phyloP scores from a whole-genome alignment of 495 filamentous ascomycete species.

The Penicillium tannophilum region DNA sequence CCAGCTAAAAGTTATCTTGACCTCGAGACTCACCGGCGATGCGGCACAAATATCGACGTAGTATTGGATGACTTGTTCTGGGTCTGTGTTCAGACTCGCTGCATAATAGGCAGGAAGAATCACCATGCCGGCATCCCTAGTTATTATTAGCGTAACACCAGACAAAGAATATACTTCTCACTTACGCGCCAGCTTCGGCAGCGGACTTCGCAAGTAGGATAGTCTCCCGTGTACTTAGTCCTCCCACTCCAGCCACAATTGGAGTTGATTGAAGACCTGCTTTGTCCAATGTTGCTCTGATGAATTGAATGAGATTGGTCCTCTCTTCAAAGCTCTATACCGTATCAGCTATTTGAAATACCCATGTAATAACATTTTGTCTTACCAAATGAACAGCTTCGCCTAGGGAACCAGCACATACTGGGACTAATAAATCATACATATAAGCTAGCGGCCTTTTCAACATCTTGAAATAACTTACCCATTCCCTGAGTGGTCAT shows the following conservation, averaged over 20 bases:
- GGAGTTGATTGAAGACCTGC: conserved; percentile 22
- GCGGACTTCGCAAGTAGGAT: conserved; percentile 19
- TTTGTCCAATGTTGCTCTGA: conserved; percentile 20
- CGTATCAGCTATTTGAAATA: not conserved
- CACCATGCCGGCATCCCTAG: conserved; percentile 28
- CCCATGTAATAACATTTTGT: not conserved
- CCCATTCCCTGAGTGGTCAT: conserved; percentile 23
- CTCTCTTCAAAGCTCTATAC: conserved; percentile 21
- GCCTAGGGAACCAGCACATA: conserved; percentile 27
- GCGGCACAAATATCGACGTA: conserved; percentile 26
- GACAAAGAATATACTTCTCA: not conserved
- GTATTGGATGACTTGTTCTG: conserved; percentile 24
- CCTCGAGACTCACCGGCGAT: conserved; percentile 17
- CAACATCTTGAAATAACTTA: conserved; percentile 3
- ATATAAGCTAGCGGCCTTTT: not conserved
- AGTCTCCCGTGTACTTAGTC: conserved; percentile 25
- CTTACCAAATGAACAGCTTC: conserved; percentile 27
- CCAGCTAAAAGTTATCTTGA: not conserved
- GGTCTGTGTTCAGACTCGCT: conserved; percentile 21
- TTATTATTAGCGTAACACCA: not conserved
- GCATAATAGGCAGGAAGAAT: conserved; percentile 30
- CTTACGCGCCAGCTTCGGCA: conserved; percentile 24
- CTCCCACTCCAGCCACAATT: conserved; percentile 25
- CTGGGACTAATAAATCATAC: conserved; percentile 16
- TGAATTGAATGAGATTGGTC: conserved; percentile 23